Conservation (phyloP, 805 yeast genomes). For the Teunomyces panamensis region DNA sequence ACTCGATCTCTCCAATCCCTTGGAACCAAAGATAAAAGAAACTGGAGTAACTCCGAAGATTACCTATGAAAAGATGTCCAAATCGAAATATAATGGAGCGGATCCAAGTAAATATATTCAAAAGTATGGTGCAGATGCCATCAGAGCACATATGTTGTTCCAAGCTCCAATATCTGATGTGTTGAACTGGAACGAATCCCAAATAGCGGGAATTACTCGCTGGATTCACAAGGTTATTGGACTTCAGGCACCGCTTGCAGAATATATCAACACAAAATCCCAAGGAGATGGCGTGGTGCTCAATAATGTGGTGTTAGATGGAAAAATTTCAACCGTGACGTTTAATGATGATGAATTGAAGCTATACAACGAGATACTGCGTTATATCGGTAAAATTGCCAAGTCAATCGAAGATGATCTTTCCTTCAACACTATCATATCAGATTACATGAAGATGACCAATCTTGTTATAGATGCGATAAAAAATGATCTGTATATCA, state of each 20-base stretch:
- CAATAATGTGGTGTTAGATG: conserved; percentile 17
- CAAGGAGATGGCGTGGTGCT: conserved; percentile 12
- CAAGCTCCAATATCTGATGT: conserved; percentile 86
- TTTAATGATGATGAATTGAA: conserved; percentile 46
- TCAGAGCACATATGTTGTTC: conserved; percentile 88
- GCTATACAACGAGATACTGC: conserved; percentile 58
- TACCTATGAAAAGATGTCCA: conserved; percentile 90
- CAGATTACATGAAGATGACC: conserved; percentile 86
- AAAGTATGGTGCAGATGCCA: conserved; percentile 88
- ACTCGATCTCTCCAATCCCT: conserved; percentile 42
- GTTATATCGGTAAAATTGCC: conserved; percentile 47
- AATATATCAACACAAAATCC: background rate
- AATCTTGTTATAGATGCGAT: conserved; percentile 41
- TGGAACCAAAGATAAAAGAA: conserved; percentile 43
- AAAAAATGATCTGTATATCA: conserved; percentile 30
- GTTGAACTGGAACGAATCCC: conserved; percentile 85
- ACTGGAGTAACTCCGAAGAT: conserved; percentile 53
- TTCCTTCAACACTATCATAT: conserved; percentile 78
- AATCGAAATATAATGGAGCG: conserved; percentile 91
- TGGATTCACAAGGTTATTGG: conserved; percentile 68
- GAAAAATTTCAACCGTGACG: conserved; percentile 15
- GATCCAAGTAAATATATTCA: conserved; percentile 78
- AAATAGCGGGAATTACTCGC: conserved; percentile 82
- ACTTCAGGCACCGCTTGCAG: conserved; percentile 19
- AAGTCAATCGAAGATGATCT: conserved; percentile 56